Evolutionary conservation across 208 protist species (phyloP), one percentile per base, ranked within the genome.

Genomic region (Leishmania mexicana): DNA sequence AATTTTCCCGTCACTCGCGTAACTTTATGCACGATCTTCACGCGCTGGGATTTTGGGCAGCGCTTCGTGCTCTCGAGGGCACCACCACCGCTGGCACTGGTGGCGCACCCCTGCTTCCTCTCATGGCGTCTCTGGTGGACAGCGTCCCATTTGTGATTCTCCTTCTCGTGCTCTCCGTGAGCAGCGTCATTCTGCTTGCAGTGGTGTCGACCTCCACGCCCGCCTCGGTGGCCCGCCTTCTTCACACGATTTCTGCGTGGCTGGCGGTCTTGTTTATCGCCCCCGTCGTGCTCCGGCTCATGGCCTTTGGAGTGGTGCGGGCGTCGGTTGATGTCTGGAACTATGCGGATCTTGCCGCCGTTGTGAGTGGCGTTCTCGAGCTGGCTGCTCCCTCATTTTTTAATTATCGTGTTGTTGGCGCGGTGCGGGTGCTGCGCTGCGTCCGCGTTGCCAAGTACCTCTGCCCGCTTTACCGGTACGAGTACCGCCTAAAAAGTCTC

Each of bases 371-470:
- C 60, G 76, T 92, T 49, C 19, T 90, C 0, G 86, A 92, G 68
- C 76, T 92, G 0, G 85, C 84, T 31, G 78, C 47, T 1, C 80
- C 85, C 31, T 24, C 35, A 3, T 3, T 90, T 0, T 88, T 93
- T 35, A 1, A 70, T 21, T 78, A 81, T 65, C 53, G 74, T 11
- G 68, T 85, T 6, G 88, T 89, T 19, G 84, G 85, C 65, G 51
- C 81, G 13, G 45, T 96, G 19, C 89, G 93, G 21, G 73, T 90
- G 64, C 68, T 94, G 24, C 88, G 91, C 35, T 74, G 79, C 68
- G 47, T 89, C 17, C 81, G 86, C 58, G 71, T 87, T 21, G 82
- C 81, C 54, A 89, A 80, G 76, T 84, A 77, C 75, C 60, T 83
- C 45, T 58, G 79, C 62, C 79, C 83, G 6, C 83, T 84, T 17